phyloP scores from a whole-genome alignment of 768 basidiomycete species.

The Xanthoconium purpureum region DNA sequence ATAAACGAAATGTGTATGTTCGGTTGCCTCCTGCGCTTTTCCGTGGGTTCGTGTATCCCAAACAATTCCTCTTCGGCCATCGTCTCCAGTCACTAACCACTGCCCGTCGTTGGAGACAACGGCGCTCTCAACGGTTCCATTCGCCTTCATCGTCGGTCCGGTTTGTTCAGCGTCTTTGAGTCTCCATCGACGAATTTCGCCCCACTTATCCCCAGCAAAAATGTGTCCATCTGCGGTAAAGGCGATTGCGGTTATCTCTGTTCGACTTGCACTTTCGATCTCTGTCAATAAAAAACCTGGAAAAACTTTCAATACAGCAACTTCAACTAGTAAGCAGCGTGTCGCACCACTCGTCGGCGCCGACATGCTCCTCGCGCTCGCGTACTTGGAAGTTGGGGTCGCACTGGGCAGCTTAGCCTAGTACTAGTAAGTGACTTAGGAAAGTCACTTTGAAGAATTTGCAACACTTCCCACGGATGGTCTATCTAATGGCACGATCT shows the following conservation, averaged over 20 bases:
- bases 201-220: not conserved
- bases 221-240: not conserved
- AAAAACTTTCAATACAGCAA: not conserved
- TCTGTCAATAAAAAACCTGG: not conserved
- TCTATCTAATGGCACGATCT: too few relatives aligned
- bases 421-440: too few relatives aligned
- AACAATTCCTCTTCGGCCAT: not conserved
- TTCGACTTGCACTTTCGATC: not conserved
- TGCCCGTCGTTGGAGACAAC: not conserved
- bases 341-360: not conserved
- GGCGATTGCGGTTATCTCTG: not conserved
- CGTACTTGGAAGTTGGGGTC: too few relatives aligned
- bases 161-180: not conserved
- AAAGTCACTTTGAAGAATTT: too few relatives aligned
- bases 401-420: too few relatives aligned
- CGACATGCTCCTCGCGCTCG: not conserved
- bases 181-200: not conserved
- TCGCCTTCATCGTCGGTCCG: not conserved
- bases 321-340: not conserved
- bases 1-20: not conserved
- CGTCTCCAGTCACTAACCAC: not conserved
- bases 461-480: too few relatives aligned
- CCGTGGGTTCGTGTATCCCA: not conserved
- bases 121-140: not conserved
- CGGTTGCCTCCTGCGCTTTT: not conserved